Conservation (phyloP, 208 protist genomes). For the Acanthamoeba triangularis region DNA sequence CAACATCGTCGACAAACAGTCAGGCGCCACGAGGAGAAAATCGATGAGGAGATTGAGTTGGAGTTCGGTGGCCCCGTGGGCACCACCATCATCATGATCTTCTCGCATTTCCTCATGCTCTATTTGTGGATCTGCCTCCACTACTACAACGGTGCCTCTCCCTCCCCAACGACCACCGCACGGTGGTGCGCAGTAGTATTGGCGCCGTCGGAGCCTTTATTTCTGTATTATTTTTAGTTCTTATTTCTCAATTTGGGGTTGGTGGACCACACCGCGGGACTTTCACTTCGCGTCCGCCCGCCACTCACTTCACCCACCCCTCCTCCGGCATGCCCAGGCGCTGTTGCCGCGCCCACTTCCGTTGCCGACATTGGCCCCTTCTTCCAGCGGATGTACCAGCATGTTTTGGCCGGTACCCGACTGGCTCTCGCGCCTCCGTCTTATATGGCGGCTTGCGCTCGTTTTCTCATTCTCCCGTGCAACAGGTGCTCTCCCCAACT, state of each 20-base stretch:
- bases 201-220: background rate
- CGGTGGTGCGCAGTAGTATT: background rate
- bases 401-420: background rate
- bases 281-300: no score
- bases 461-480: slow-evolving; percentile 81
- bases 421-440: background rate
- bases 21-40: slow-evolving; percentile 19
- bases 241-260: background rate
- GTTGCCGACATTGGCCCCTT: slow-evolving; percentile 21
- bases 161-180: background rate
- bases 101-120: slow-evolving; percentile 94
- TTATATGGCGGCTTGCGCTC: background rate
- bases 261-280: background rate
- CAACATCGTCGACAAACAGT: background rate
- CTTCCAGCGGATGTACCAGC: slow-evolving; percentile 6
- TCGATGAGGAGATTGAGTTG: slow-evolving; percentile 44
- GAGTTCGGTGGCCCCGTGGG: slow-evolving; percentile 94
- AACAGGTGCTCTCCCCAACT: slow-evolving; percentile 86
- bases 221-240: background rate
- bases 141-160: slow-evolving; percentile 91
- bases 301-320: no score
- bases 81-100: slow-evolving; percentile 92
- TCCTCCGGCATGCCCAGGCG: background rate
- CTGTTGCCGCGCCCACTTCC: slow-evolving; percentile 15
- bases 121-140: slow-evolving; percentile 94